phyloP scores from a whole-genome alignment of 345 rosid species.

The Cardiospermum halicacabum region DNA sequence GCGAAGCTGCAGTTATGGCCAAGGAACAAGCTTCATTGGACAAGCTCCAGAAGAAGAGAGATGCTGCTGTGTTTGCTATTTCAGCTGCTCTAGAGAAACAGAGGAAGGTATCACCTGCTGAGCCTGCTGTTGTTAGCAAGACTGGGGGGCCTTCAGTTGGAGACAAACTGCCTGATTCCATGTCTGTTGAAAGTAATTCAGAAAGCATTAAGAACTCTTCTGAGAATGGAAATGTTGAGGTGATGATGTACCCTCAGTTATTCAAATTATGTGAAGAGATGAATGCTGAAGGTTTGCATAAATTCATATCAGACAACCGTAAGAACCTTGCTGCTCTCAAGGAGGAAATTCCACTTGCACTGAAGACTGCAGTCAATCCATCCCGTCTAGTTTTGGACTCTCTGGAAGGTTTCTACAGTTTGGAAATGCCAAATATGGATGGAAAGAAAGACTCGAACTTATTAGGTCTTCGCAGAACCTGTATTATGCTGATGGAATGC shows the following conservation, averaged over 20 bases:
- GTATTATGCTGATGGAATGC: slow-evolving; percentile 99
- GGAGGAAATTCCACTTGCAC: slow-evolving; percentile 87
- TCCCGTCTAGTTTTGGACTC: slow-evolving; percentile 76
- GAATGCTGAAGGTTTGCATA: slow-evolving; percentile 89
- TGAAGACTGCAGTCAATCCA: slow-evolving; percentile 75
- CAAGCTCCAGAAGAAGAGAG: slow-evolving; percentile 89
- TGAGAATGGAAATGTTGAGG: slow-evolving; percentile 47
- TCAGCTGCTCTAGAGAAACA: slow-evolving; percentile 64
- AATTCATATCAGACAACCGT: slow-evolving; percentile 94
- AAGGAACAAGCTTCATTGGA: slow-evolving; percentile 73
- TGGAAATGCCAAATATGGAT: slow-evolving; percentile 51
- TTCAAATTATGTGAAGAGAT: slow-evolving; percentile 74
- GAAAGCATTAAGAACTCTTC: slow-evolving; percentile 46
- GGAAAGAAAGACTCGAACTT: slow-evolving; percentile 88
- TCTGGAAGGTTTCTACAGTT: slow-evolving; percentile 71
- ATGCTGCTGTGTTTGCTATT: slow-evolving; percentile 68
- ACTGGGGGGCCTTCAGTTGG: slow-evolving; percentile 26
- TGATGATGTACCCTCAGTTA: slow-evolving; percentile 71
- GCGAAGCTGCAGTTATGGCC: slow-evolving; percentile 78
- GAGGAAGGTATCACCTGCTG: slow-evolving; percentile 36
- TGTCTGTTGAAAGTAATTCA: slow-evolving; percentile 45
- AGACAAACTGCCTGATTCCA: slow-evolving; percentile 42
- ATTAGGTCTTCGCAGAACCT: slow-evolving; percentile 90
- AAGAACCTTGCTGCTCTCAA: slow-evolving; percentile 84
- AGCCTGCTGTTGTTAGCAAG: slow-evolving; percentile 30